phyloP scores from a whole-genome alignment of 768 basidiomycete species.

The Lactarius trivialis region DNA sequence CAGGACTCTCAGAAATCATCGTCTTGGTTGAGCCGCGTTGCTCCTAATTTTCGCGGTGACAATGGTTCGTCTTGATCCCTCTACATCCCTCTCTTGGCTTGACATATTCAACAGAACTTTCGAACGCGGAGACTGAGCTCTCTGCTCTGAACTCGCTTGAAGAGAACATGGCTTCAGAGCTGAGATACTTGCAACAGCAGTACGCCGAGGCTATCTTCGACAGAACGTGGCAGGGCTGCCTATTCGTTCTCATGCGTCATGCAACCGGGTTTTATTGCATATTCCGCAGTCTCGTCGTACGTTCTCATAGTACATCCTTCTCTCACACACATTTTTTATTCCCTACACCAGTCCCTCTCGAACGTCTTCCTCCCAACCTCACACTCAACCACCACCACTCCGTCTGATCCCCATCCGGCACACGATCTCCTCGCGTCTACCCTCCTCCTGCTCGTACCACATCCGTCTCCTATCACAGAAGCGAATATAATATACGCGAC shows the following conservation, averaged over 20 bases:
- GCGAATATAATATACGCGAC: slow-evolving; percentile 39
- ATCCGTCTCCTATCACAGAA: slow-evolving; percentile 9
- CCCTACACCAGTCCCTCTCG: slow-evolving; percentile 37
- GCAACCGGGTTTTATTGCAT: slow-evolving; percentile 20
- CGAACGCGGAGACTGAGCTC: slow-evolving; percentile 14
- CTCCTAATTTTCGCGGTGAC: slow-evolving; percentile 44
- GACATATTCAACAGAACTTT: slow-evolving; percentile 24
- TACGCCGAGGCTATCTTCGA: slow-evolving; percentile 13
- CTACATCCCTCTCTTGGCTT: not conserved
- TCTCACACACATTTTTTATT: not conserved
- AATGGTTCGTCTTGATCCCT: slow-evolving; percentile 26
- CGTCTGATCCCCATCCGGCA: slow-evolving; percentile 30
- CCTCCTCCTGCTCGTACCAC: slow-evolving; percentile 35
- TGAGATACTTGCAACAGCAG: slow-evolving; percentile 14
- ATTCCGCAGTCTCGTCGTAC: slow-evolving; percentile 35
- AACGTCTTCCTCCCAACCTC: slow-evolving; percentile 42
- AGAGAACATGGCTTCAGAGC: slow-evolving; percentile 17
- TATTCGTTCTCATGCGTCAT: slow-evolving; percentile 19
- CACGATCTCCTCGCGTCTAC: slow-evolving; percentile 40
- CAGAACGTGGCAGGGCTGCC: slow-evolving; percentile 14
- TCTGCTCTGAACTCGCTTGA: slow-evolving; percentile 18
- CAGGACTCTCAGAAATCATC: slow-evolving; percentile 18
- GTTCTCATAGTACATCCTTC: not conserved
- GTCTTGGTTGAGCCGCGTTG: slow-evolving; percentile 48
- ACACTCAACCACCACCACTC: slow-evolving; percentile 19